These are phyloP conservation scores for Lentinula boryana DNA, from an alignment of 768 basidiomycete genomes.

Conservation along the genomic window DNA sequence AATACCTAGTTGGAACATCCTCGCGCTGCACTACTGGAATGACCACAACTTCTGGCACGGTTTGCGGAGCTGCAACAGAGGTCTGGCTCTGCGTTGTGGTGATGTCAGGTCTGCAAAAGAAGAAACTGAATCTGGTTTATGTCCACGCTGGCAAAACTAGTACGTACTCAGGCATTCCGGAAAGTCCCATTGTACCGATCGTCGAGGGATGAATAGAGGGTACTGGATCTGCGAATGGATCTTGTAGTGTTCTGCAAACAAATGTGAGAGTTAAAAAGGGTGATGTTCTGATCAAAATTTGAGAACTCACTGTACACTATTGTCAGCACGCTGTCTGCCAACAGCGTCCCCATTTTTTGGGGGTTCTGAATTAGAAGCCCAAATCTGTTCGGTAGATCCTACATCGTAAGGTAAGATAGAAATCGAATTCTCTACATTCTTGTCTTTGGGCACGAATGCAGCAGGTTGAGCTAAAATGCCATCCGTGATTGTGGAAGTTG, in stretches of 20 bases:
- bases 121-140: not conserved
- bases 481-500: not conserved
- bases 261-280: not conserved
- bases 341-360: not conserved
- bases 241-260: constrained; percentile 14
- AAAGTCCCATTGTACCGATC: constrained; percentile 13
- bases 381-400: not conserved
- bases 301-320: not conserved
- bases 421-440: not conserved
- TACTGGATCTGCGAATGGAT: constrained; percentile 20
- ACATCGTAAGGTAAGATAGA: not conserved
- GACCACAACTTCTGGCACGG: not conserved
- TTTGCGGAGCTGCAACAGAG: constrained; percentile 21
- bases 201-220: constrained; percentile 5
- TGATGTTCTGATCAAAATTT: not conserved
- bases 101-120: not conserved
- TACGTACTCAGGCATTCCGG: constrained; percentile 24
- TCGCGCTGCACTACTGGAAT: not conserved
- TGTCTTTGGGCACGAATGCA: not conserved
- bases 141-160: not conserved
- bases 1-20: not conserved
- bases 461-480: not conserved
- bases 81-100: constrained; percentile 3
- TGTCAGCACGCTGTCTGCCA: not conserved
- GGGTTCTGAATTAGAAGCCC: not conserved